Base-by-base conservation (phyloP, 352 stramenopile genomes). In the Phytophthora cactorum region DNA sequence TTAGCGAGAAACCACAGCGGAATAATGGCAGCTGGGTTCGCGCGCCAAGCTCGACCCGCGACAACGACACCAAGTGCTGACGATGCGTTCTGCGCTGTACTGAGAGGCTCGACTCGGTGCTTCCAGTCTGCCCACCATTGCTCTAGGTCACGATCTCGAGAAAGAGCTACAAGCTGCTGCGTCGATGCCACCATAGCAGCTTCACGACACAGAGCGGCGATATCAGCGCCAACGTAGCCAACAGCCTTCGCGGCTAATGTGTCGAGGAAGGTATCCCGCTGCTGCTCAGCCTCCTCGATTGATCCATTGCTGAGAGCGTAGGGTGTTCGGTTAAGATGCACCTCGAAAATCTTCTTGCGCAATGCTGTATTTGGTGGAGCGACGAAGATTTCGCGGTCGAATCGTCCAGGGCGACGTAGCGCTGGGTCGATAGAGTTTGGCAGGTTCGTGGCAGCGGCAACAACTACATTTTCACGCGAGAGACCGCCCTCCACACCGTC, bases 401-500 rank as follows among this genome's bases (percentile, higher is more conserved):
- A 94, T 15, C 88, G 83, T 9, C 88, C 88, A 5, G 88, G 85
- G 0, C 88, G 88, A 28, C 87, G 81, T 56, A 96, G 66, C 7
- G 88, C 88, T 29, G 82, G 65, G 54, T 93, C 81, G 47, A 99
- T 98, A 1, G 91, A 84, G 75, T 99, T 98, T 1, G 96, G 95
- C 14, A 97, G 70, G 70, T 98, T 99, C 9, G 96, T 98, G 3
- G 96, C 95, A 17, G 88, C 97, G 43, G 98, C 85, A 25, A 99
- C 90, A 8, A 99, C 84, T 11, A 99, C 91, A 60, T 98, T 96
- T 5, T 84, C 91, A 28, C 52, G 72, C 14, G 56, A 66, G 0
- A 68, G 12, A 9, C 64, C 55, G 5, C 72, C 57, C 44, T 98
- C 95, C 0, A 97, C 77, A 8, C 92, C 96, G 70, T 99, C 97